phyloP scores from a whole-genome alignment of 768 basidiomycete genomes.

The Clathrus columnatus region DNA sequence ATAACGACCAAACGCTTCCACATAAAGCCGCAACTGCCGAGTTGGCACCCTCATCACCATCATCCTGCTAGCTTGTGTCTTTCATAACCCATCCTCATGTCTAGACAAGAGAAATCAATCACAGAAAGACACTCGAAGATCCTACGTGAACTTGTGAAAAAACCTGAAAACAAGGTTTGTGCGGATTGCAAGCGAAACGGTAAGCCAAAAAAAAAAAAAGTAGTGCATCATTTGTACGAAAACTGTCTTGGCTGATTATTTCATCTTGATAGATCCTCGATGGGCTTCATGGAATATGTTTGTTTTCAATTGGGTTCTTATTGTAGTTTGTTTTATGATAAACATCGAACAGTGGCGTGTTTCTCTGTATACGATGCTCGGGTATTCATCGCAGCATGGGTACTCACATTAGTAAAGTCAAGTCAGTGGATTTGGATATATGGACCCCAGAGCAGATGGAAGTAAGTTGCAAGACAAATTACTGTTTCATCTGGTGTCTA shows the following conservation, averaged over 20 bases:
- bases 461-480: constrained; percentile 34
- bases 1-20: too few species aligned
- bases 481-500: neutral
- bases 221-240: too few species aligned
- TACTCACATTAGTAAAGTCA: constrained; percentile 95
- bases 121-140: constrained; percentile 71
- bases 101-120: constrained; percentile 73
- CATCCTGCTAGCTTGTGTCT: too few species aligned
- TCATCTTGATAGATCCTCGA: constrained; percentile 61
- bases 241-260: constrained; percentile 8
- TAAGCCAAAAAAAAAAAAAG: constrained; percentile 35
- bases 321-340: neutral
- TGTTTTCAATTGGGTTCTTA: constrained; percentile 17
- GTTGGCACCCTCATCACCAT: too few species aligned
- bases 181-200: constrained; percentile 97
- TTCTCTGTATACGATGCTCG: constrained; percentile 94
- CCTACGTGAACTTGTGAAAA: constrained; percentile 81
- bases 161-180: constrained; percentile 87
- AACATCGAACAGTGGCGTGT: constrained; percentile 58
- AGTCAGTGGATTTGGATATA: constrained; percentile 93
- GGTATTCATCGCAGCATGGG: constrained; percentile 98
- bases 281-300: constrained; percentile 99
- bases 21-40: too few species aligned
- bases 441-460: constrained; percentile 99
- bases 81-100: too few species aligned